These are phyloP conservation scores for Macrophomina tecta DNA, from an alignment of 2,329 filamentous ascomycete genomes.

Conservation along the genomic window DNA sequence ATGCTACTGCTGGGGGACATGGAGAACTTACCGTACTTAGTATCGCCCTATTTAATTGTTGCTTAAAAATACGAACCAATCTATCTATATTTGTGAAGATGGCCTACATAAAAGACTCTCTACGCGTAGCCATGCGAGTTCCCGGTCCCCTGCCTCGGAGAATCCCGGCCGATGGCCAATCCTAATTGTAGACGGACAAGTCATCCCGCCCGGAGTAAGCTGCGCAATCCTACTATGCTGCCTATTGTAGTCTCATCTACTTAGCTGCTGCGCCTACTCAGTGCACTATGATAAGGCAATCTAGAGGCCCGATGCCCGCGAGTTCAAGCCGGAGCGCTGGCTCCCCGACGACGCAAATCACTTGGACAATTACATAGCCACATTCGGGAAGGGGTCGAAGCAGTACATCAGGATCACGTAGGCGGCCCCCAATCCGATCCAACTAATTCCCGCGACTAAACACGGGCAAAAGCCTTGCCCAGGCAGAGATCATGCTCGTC, in stretches of 20 bases:
- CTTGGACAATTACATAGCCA: neutral
- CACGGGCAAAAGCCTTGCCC: neutral
- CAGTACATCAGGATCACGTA: neutral
- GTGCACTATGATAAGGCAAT: slow-evolving; percentile 36
- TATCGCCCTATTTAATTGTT: neutral
- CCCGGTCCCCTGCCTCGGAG: neutral
- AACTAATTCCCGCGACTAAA: neutral
- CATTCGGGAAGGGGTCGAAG: neutral
- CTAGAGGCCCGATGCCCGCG: slow-evolving; percentile 38
- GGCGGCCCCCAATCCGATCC: too few species aligned
- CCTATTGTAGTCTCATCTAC: neutral
- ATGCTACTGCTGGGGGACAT: neutral
- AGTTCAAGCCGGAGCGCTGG: slow-evolving; percentile 51
- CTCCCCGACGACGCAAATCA: neutral
- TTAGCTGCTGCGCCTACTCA: slow-evolving; percentile 38
- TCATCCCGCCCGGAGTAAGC: neutral
- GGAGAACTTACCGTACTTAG: neutral
- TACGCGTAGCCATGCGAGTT: neutral
- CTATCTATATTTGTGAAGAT: neutral
- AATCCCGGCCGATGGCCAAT: neutral
- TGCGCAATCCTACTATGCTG: neutral
- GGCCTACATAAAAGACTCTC: slow-evolving; percentile 2
- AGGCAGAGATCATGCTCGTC: neutral
- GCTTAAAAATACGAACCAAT: neutral
- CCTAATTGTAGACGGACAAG: neutral